These are phyloP conservation scores for Pseudocercospora crystallina DNA, from an alignment of 2,329 filamentous ascomycete genomes.

Conservation along the genomic window DNA sequence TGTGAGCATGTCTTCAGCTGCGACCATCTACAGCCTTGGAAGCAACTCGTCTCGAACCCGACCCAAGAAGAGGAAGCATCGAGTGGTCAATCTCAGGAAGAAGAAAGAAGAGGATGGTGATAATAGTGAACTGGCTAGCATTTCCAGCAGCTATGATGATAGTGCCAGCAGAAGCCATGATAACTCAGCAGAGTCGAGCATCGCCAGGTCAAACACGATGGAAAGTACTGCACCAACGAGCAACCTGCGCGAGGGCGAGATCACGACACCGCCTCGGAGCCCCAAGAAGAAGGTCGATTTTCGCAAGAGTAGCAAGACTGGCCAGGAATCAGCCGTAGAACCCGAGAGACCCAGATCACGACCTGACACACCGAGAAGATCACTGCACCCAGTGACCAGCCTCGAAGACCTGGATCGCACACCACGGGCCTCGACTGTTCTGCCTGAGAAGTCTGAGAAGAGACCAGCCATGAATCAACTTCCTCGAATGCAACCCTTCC, in stretches of 20 bases:
- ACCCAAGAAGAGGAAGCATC: conserved; percentile 75
- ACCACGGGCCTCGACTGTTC: conserved; percentile 32
- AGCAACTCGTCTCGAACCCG: conserved; percentile 60
- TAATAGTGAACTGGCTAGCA: conserved; percentile 43
- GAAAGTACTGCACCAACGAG: conserved; percentile 43
- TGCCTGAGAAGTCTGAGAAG: conserved; percentile 20
- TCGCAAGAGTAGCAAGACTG: conserved; percentile 16
- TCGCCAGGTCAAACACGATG: conserved; percentile 58
- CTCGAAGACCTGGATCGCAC: conserved; percentile 38
- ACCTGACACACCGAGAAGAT: conserved; percentile 18
- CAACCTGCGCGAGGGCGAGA: conserved; percentile 35
- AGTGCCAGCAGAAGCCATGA: conserved; percentile 25
- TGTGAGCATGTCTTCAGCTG: conserved; percentile 59
- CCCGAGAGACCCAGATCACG: conserved; percentile 12
- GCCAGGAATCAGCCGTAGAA: background rate
- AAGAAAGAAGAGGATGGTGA: conserved; percentile 49
- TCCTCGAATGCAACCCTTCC: conserved; percentile 19
- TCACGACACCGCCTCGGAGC: conserved; percentile 50
- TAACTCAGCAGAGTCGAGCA: conserved; percentile 37
- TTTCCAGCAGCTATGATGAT: conserved; percentile 45
- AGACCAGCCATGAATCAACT: conserved; percentile 14
- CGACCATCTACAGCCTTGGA: conserved; percentile 54
- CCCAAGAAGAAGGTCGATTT: conserved; percentile 41
- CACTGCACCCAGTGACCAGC: conserved; percentile 2
- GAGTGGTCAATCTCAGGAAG: conserved; percentile 77